Evolutionary conservation across 805 yeast genomes (phyloP), one percentile per base, ranked within the genome.

Genomic region (Clavispora carvajalis): DNA sequence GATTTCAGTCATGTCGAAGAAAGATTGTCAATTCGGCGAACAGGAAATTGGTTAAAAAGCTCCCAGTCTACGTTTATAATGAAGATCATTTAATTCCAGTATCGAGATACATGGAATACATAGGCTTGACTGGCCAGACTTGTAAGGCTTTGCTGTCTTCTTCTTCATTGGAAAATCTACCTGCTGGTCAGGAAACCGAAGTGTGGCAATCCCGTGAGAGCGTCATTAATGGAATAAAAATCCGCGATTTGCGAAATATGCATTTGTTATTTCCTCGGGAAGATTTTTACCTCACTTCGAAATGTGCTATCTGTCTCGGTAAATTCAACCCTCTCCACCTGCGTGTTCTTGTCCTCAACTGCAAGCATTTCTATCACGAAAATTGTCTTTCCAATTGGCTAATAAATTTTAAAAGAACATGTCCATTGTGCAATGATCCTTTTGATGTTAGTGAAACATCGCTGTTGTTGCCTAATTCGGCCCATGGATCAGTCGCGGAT

Each of bases 261-360:
- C 34, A 35, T 16, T 34, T 50, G 7, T 18, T 46, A 9, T 42
- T 39, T 19, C 40, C 43, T 3, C 37, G 30, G 12, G 36, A 38
- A 21, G 49, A 50, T 34, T 50, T 23, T 31, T 51, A 39, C 31
- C 36, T 44, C 4, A 59, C 79, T 1, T 74, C 65, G 46, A 79
- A 76, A 55, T 80, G 85, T 52, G 74, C 77, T 18, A 78, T 80
- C 18, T 80, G 85, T 49, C 65, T 80, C 31, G 83, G 74, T 34
- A 71, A 66, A 45, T 79, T 73, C 49, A 58, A 62, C 9, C 71
- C 73, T 12, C 68, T 76, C 23, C 62, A 60, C 40, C 65, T 76
- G 17, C 61, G 64, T 36, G 77, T 80, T 15, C 63, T 79, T 60
- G 63, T 71, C 17, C 62, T 80, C 36, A 79, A 78, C 7, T 80